A percentile compares a stretch with the other conserved stretches of the same genome.
These are phyloP conservation scores for Leishmania gerbilli DNA, from an alignment of 208 protist genomes.

Conservation along the genomic window DNA sequence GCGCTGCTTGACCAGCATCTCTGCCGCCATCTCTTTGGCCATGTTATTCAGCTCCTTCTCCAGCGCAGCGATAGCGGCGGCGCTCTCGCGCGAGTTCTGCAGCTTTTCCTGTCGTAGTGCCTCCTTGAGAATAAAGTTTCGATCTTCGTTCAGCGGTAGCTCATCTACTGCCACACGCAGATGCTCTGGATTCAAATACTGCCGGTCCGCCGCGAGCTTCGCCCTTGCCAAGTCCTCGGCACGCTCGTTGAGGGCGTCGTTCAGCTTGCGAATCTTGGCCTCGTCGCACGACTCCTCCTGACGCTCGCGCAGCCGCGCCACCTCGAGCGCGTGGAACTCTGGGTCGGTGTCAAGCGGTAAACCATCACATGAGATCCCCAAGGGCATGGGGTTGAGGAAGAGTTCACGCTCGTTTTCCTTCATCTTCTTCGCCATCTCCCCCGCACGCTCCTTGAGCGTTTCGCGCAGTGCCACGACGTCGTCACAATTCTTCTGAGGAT, in stretches of 20 bases:
- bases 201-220: slow-evolving; percentile 39
- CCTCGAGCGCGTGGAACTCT: slow-evolving; percentile 55
- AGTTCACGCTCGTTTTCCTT: slow-evolving; percentile 55
- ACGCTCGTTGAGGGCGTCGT: slow-evolving; percentile 46
- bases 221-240: slow-evolving; percentile 48
- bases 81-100: slow-evolving; percentile 25
- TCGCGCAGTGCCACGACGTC: slow-evolving; percentile 39
- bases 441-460: slow-evolving; percentile 41
- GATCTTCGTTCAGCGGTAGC: slow-evolving; percentile 50
- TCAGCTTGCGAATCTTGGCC: slow-evolving; percentile 38
- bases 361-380: slow-evolving; percentile 45
- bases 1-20: slow-evolving; percentile 44
- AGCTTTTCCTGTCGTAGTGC: slow-evolving; percentile 39
- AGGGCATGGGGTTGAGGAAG: slow-evolving; percentile 57
- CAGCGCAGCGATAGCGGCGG: slow-evolving; percentile 19
- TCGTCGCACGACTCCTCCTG: slow-evolving; percentile 36
- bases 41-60: slow-evolving; percentile 39
- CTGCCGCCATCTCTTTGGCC: slow-evolving; percentile 40
- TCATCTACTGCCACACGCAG: slow-evolving; percentile 46
- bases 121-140: slow-evolving; percentile 51
- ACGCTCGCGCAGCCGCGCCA: slow-evolving; percentile 48
- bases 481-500: slow-evolving; percentile 15
- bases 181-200: slow-evolving; percentile 43
- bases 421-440: slow-evolving; percentile 48
- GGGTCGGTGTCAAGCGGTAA: slow-evolving; percentile 62